Base-by-base conservation (phyloP, 2,329 filamentous ascomycete species). In the Cadophora sp. region DNA sequence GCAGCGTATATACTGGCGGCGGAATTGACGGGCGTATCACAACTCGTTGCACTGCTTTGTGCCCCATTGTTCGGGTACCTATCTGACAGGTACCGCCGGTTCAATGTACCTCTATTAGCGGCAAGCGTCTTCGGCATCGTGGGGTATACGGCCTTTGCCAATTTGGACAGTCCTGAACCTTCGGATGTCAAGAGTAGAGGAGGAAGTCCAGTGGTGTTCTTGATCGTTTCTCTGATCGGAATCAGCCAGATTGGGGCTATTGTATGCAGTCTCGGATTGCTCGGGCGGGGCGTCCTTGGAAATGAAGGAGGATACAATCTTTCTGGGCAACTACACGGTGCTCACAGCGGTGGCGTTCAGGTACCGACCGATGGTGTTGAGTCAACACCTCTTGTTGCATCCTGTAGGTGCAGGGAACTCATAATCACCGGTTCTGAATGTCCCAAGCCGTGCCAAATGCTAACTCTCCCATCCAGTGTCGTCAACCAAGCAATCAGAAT, bases 211-310 rank as follows among this genome's bases (percentile, higher is more conserved):
- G 83, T 81, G 12, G 89, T 97, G 19, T 94, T 97, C 76, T 72
- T 94, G 14, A 86, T 95, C 19, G 93, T 94, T 51, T 87, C 91
- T 0, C 81, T 97, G 22, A 88, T 98, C 48, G 96, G 96, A 16
- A 88, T 97, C 76, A 97, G 93, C 75, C 96, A 99, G 80, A 98
- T 99, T 70, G 96, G 95, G 1, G 92, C 94, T 12, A 98, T 99
- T 68, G 96, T 99, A 0, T 97, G 94, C 81, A 97, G 93, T 72
- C 86, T 99, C n/a, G 94, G 92, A 0, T 88, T 96, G 0, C 85
- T 99, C 2, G 93, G 93, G 46, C 89, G 89, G 19, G 94, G 94
- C 4, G 91, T 98, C 26, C 83, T 97, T 61, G 79, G 79, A 73
- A 81, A 81, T 67, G 80, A 81, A 69, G 74, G 75, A 26, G 76